phyloP scores from a whole-genome alignment of 1,284 basidiomycete genomes.

The Amylostereum areolatum region DNA sequence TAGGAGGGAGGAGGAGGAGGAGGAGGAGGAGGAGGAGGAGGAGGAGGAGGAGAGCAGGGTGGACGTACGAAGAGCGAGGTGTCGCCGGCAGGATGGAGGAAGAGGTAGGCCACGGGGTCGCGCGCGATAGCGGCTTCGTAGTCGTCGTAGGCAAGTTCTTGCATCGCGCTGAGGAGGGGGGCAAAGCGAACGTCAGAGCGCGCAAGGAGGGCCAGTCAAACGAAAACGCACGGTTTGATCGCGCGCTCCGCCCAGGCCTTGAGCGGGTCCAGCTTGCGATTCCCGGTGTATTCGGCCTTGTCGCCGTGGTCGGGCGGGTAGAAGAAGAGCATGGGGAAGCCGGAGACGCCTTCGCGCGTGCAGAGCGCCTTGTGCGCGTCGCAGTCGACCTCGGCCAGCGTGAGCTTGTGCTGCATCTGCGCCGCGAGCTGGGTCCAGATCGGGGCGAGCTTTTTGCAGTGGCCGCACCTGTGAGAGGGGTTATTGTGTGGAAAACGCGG shows the following conservation, averaged over 20 bases:
- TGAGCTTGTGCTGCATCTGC: slow-evolving; percentile 62
- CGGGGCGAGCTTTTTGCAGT: slow-evolving; percentile 88
- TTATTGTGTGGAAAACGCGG: not conserved
- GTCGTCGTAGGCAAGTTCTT: slow-evolving; percentile 43
- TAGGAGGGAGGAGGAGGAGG: not conserved
- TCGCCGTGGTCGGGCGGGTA: slow-evolving; percentile 37
- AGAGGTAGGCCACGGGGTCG: slow-evolving; percentile 68
- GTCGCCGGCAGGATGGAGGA: slow-evolving; percentile 53
- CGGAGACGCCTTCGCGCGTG: slow-evolving; percentile 54
- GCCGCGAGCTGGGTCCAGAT: slow-evolving; percentile 70
- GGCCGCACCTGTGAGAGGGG: slow-evolving; percentile 57
- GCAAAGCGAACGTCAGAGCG: too few relatives aligned
- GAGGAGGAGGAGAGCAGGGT: slow-evolving; percentile 41
- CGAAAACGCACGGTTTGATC: slow-evolving; percentile 45
- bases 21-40: slow-evolving; percentile 53
- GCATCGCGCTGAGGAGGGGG: slow-evolving; percentile 29
- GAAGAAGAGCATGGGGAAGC: slow-evolving; percentile 79
- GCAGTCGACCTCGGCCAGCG: slow-evolving; percentile 83
- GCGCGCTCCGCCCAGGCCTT: slow-evolving; percentile 70
- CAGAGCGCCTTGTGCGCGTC: slow-evolving; percentile 70
- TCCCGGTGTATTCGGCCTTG: slow-evolving; percentile 66
- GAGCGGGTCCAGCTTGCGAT: slow-evolving; percentile 63
- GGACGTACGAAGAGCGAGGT: slow-evolving; percentile 31
- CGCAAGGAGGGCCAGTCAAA: slow-evolving; percentile 20
- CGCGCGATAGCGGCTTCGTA: slow-evolving; percentile 45